These are phyloP conservation scores for Aspergillaceae sp. DNA, from an alignment of 2,329 filamentous ascomycete species.

Conservation along the genomic window DNA sequence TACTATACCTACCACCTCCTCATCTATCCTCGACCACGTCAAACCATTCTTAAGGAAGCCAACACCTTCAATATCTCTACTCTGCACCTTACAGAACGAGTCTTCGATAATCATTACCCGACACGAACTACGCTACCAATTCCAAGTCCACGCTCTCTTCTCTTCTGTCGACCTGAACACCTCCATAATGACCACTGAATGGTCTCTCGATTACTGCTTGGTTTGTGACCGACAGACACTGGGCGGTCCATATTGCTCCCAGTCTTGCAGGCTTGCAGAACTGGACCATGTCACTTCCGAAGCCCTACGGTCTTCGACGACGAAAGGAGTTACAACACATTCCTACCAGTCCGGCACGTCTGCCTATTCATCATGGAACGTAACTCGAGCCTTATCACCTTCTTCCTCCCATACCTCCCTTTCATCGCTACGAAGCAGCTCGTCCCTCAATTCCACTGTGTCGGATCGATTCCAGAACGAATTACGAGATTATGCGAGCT, in stretches of 20 bases:
- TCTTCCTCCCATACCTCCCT: slow-evolving; percentile 81
- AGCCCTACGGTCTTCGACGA: background rate
- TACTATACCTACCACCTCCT: background rate
- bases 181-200: slow-evolving; percentile 37
- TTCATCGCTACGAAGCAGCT: slow-evolving; percentile 63
- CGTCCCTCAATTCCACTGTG: slow-evolving; percentile 45
- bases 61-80: too few relatives aligned
- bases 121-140: too few relatives aligned
- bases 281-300: slow-evolving; percentile 46
- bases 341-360: background rate
- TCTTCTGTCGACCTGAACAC: background rate
- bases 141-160: background rate
- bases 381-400: slow-evolving; percentile 29
- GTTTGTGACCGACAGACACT: slow-evolving; percentile 85
- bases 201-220: slow-evolving; percentile 89
- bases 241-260: slow-evolving; percentile 79
- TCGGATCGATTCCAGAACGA: slow-evolving; percentile 72
- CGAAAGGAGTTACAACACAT: background rate
- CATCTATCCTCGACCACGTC: background rate
- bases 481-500: slow-evolving; percentile 75
- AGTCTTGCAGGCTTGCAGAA: slow-evolving; percentile 80
- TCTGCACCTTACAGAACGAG: too few relatives aligned
- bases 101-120: too few relatives aligned
- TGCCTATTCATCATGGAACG: background rate
- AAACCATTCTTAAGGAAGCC: too few relatives aligned